Evolutionary conservation across 495 filamentous ascomycete genomes (phyloP), one percentile per base, ranked within the genome.

Genomic region (Glonium stellatum): DNA sequence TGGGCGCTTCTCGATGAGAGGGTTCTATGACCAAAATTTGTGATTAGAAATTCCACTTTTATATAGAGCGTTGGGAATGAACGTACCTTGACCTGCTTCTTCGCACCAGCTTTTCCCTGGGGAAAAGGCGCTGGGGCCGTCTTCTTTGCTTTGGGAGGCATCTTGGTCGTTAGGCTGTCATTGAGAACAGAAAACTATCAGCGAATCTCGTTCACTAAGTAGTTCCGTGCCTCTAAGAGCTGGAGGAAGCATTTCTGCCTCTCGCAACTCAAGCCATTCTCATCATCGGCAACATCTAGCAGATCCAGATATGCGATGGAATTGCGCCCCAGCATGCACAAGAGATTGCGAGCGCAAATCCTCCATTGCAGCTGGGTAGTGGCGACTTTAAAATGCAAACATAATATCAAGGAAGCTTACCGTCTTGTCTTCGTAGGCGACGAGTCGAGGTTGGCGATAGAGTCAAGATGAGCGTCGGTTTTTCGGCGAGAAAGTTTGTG

Each of bases 181-280:
- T 98, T 92, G 93, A 98, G 95, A 91, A 65, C 86, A 92, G 86
- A 91, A 92, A 84, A 86, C 65, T 79, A 90, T 95, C 87, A 95
- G 88, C 85, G 82, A 87, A 84, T 84, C 78, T 79, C 75, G 80
- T 86, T 81, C 87, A 88, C 87, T 79, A 84, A 81, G 73, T 88
- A 82, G 54, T 60, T 31, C 27, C 44, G 88, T 78, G 85, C 90
- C 90, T 95, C 90, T 96, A 96, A 77, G 76, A 79, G 75, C 69
- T 71, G 58, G 59, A 62, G 56, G 10, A 31, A 50, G 79, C 82
- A 79, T 86, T 81, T 76, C 83, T 78, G 77, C 81, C 72, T 69
- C 76, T 76, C 76, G 68, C 73, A 73, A 78, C 87, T 92, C 88
- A 86, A 92, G 89, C 87, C 89, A 88, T 69, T 76, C 79, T 87